These are phyloP conservation scores for Tricholoma bakamatsutake DNA, from an alignment of 768 basidiomycete genomes.

Conservation along the genomic window DNA sequence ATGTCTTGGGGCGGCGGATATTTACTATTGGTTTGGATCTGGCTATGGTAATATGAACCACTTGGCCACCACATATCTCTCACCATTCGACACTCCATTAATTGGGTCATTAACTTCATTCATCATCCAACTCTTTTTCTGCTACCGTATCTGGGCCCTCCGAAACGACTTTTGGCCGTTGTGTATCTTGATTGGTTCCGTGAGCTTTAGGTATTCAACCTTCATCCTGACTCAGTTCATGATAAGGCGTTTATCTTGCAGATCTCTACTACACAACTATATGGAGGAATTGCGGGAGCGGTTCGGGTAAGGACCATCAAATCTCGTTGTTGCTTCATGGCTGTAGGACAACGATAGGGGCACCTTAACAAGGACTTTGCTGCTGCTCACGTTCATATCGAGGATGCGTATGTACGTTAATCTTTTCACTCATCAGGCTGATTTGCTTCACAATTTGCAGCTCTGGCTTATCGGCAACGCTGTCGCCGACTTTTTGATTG, in stretches of 20 bases:
- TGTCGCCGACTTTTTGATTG: constrained; percentile 16
- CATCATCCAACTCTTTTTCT: constrained; percentile 25
- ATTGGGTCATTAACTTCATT: constrained; percentile 19
- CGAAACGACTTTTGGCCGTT: constrained; percentile 7
- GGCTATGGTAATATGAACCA: constrained; percentile 22
- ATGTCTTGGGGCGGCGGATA: constrained; percentile 18
- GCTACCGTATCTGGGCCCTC: constrained; percentile 24
- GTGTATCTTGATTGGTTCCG: constrained; percentile 7
- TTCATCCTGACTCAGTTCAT: not conserved
- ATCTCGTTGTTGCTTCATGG: not conserved
- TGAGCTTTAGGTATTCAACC: not conserved
- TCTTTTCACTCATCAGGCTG: not conserved
- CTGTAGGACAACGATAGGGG: not conserved
- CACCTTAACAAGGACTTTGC: constrained; percentile 6
- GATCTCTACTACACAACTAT: constrained; percentile 12
- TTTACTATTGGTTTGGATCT: constrained; percentile 20
- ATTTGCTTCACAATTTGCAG: constrained; percentile 3
- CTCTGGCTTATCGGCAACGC: constrained; percentile 21
- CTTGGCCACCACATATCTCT: constrained; percentile 16
- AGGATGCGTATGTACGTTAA: constrained; percentile 11
- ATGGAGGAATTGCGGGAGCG: constrained; percentile 13
- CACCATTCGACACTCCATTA: constrained; percentile 18
- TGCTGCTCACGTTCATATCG: not conserved
- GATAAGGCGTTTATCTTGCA: not conserved
- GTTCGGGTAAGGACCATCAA: constrained; percentile 7